Conservation (phyloP, 352 stramenopile species). For the Globisporangium cystogenes region DNA sequence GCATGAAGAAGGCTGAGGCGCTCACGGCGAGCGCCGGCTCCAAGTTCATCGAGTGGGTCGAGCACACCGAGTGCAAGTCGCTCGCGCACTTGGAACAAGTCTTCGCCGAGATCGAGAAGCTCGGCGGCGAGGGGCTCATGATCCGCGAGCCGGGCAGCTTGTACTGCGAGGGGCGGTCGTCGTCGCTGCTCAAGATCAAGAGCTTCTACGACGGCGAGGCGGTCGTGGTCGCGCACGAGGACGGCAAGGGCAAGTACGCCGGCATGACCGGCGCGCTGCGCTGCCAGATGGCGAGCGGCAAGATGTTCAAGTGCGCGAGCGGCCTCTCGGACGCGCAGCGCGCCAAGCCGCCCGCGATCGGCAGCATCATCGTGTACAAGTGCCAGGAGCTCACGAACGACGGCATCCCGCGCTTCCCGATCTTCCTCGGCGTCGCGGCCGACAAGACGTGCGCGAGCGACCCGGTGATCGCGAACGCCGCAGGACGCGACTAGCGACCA, state of each 20-base stretch:
- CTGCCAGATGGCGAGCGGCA: slow-evolving; percentile 55
- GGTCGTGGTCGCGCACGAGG: slow-evolving; percentile 54
- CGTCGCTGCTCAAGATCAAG: slow-evolving; percentile 74
- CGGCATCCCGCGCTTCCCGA: slow-evolving; percentile 64
- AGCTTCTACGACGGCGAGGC: slow-evolving; percentile 70
- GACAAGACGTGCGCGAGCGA: slow-evolving; percentile 49
- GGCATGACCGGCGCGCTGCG: slow-evolving; percentile 51
- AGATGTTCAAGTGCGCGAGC: slow-evolving; percentile 69
- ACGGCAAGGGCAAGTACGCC: slow-evolving; percentile 63
- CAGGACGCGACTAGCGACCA: slow-evolving; percentile 11
- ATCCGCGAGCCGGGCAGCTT: slow-evolving; percentile 48
- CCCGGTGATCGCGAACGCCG: slow-evolving; percentile 37
- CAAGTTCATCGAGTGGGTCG: slow-evolving; percentile 51
- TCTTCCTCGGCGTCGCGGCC: slow-evolving; percentile 52
- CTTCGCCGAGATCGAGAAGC: slow-evolving; percentile 48
- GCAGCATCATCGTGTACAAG: slow-evolving; percentile 75
- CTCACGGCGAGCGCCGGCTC: slow-evolving; percentile 22
- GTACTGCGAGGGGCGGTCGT: slow-evolving; percentile 42
- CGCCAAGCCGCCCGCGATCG: slow-evolving; percentile 34
- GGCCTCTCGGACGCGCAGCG: slow-evolving; percentile 58
- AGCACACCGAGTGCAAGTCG: slow-evolving; percentile 51
- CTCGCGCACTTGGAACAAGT: slow-evolving; percentile 41
- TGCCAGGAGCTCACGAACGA: slow-evolving; percentile 72
- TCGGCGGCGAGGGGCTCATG: slow-evolving; percentile 70
- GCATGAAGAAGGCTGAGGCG: slow-evolving; percentile 30